phyloP scores from a whole-genome alignment of 2,329 filamentous ascomycete genomes.

The Penicillium sp. region DNA sequence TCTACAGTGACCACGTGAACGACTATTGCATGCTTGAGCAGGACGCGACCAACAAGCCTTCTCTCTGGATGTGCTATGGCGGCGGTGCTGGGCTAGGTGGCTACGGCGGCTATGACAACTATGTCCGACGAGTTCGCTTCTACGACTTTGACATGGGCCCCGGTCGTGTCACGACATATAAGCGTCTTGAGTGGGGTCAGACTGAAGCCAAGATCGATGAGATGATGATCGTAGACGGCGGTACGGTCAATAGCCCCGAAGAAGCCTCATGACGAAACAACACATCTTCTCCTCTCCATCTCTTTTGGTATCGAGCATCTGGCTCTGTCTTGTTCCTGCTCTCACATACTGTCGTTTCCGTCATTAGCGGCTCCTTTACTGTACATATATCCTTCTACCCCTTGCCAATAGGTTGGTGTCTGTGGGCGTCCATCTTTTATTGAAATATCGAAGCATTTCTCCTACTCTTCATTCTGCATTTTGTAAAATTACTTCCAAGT shows the following conservation, averaged over 20 bases:
- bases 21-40: conserved; percentile 84
- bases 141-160: conserved; percentile 94
- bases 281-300: not conserved
- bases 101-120: conserved; percentile 88
- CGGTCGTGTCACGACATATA: conserved; percentile 87
- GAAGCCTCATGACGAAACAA: conserved; percentile 11
- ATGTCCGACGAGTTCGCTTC: conserved; percentile 78
- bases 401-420: conserved; percentile 26
- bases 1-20: conserved; percentile 80
- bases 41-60: conserved; percentile 58
- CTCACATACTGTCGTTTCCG: conserved; percentile 19
- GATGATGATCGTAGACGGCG: conserved; percentile 63
- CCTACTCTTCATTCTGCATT: not conserved
- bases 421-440: conserved; percentile 15
- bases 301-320: not conserved
- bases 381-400: conserved; percentile 23
- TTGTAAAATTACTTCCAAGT: not conserved
- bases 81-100: conserved; percentile 91
- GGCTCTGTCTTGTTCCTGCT: conserved; percentile 9
- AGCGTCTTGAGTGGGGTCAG: conserved; percentile 73
- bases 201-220: conserved; percentile 57
- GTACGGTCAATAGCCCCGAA: conserved; percentile 48
- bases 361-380: conserved; percentile 10
- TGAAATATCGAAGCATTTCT: conserved; percentile 21
- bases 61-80: conserved; percentile 97